phyloP scores from a whole-genome alignment of 176 grass and related monocot species.

The Eleusine indica region DNA sequence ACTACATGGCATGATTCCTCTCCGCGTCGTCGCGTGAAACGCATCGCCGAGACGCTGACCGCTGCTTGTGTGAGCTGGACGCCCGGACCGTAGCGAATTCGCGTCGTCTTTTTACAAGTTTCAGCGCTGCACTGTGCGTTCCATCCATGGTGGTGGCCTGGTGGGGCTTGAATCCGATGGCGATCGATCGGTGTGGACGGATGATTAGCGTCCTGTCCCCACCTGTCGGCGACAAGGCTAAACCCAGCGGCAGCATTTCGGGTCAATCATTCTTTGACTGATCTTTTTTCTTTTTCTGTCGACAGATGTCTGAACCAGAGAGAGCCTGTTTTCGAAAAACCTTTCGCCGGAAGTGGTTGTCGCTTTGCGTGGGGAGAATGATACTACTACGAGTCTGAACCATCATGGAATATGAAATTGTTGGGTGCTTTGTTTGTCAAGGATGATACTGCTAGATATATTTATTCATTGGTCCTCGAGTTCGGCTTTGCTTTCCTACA shows the following conservation, averaged over 20 bases:
- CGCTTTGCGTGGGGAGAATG: conserved; percentile 41
- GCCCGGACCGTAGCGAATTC: conserved; percentile 30
- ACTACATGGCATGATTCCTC: not conserved
- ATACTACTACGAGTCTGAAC: not conserved
- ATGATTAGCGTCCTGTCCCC: not conserved
- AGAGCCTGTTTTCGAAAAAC: not conserved
- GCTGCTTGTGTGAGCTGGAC: conserved; percentile 4
- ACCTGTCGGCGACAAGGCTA: not conserved
- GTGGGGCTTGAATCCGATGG: conserved; percentile 10
- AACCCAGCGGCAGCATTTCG: not conserved
- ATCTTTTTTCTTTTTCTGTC: not conserved
- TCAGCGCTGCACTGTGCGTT: not conserved
- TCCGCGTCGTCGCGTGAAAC: not conserved
- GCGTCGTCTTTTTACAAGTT: conserved; percentile 19
- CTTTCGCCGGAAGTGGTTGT: conserved; percentile 7
- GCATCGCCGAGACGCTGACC: not conserved
- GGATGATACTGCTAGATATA: not conserved
- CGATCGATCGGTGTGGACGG: conserved; percentile 22
- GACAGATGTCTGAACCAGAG: not conserved
- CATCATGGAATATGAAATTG: too few relatives aligned
- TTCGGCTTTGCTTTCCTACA: not conserved
- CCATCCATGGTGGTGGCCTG: too few relatives aligned
- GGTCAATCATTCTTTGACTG: conserved; percentile 41
- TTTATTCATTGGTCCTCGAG: not conserved
- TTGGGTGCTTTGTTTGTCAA: not conserved